These are phyloP conservation scores for Roridomyces roridus DNA, from an alignment of 768 basidiomycete species.

Conservation along the genomic window DNA sequence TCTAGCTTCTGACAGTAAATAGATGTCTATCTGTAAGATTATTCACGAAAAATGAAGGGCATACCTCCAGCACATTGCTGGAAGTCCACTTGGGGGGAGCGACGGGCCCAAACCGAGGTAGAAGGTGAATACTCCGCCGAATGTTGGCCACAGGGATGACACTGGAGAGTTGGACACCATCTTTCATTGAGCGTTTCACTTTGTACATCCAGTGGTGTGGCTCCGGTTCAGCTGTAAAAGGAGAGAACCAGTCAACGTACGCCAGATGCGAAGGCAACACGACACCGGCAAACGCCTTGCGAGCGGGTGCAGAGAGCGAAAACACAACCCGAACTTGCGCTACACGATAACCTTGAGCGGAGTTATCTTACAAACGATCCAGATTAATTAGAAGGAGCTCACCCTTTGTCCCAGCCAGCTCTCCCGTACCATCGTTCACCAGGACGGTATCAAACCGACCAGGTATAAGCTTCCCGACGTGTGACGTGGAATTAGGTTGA, in stretches of 20 bases:
- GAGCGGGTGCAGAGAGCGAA: constrained; percentile 19
- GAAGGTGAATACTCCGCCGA: constrained; percentile 33
- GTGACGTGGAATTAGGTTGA: constrained; percentile 24
- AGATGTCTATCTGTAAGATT: too few relatives aligned
- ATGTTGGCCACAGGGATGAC: constrained; percentile 37
- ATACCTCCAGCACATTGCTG: constrained; percentile 1
- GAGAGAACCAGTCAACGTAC: constrained; percentile 34
- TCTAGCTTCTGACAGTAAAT: too few relatives aligned
- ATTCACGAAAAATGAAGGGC: too few relatives aligned
- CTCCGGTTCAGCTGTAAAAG: constrained; percentile 22
- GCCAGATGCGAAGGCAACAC: too few relatives aligned
- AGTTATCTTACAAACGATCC: too few relatives aligned
- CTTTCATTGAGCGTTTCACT: constrained; percentile 2
- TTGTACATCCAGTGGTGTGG: constrained; percentile 27
- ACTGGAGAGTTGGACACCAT: constrained; percentile 22
- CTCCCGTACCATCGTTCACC: constrained; percentile 19
- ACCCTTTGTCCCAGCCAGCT: constrained; percentile 25
- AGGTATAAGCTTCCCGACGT: constrained; percentile 23
- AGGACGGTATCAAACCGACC: constrained; percentile 37
- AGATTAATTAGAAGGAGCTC: not conserved
- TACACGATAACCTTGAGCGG: constrained; percentile 35
- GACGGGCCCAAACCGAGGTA: constrained; percentile 1
- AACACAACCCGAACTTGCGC: constrained; percentile 33
- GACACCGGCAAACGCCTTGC: too few relatives aligned
- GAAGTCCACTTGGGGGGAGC: constrained; percentile 3